A percentile compares a stretch with the other conserved stretches of the same genome.
Evolutionary conservation across 805 yeast species (phyloP).

Genomic region (Candida broadrunensis): DNA sequence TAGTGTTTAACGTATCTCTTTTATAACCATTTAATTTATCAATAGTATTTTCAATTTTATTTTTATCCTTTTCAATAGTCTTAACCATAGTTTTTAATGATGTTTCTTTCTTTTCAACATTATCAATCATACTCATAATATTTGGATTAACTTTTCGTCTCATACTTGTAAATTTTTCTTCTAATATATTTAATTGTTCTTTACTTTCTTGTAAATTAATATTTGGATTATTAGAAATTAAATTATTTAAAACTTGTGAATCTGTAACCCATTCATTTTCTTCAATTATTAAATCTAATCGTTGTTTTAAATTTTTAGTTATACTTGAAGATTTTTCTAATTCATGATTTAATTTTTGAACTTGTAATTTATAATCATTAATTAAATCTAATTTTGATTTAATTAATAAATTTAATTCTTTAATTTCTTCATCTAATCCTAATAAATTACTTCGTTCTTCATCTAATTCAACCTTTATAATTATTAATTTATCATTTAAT

Average conservation of each 20-base stretch:
- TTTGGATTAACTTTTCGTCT: slow-evolving; percentile 79
- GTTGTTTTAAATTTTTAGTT: slow-evolving; percentile 31
- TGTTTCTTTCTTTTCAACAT: slow-evolving; percentile 82
- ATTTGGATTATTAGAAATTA: slow-evolving; percentile 60
- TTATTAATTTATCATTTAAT: slow-evolving; percentile 12
- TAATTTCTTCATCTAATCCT: slow-evolving; percentile 75
- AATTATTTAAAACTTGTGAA: slow-evolving; percentile 50
- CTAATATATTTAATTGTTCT: slow-evolving; percentile 52
- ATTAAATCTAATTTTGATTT: slow-evolving; percentile 42
- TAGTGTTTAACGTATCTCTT: slow-evolving; percentile 72
- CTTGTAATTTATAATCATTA: slow-evolving; percentile 47
- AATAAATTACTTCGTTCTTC: slow-evolving; percentile 56
- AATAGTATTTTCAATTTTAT: slow-evolving; percentile 86
- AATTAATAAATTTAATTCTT: slow-evolving; percentile 50
- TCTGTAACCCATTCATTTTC: slow-evolving; percentile 76
- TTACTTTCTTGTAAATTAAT: slow-evolving; percentile 63
- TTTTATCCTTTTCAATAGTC: slow-evolving; percentile 85
- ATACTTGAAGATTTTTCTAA: slow-evolving; percentile 45
- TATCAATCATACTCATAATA: slow-evolving; percentile 88
- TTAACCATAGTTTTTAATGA: slow-evolving; percentile 75
- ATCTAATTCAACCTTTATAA: slow-evolving; percentile 34
- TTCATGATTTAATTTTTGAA: slow-evolving; percentile 55
- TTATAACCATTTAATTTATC: slow-evolving; percentile 81
- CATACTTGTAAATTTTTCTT: slow-evolving; percentile 63
- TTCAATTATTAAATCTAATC: slow-evolving; percentile 44